Conservation (phyloP, 192 early-diverging fungal genomes). For the Piromyces sp. region DNA sequence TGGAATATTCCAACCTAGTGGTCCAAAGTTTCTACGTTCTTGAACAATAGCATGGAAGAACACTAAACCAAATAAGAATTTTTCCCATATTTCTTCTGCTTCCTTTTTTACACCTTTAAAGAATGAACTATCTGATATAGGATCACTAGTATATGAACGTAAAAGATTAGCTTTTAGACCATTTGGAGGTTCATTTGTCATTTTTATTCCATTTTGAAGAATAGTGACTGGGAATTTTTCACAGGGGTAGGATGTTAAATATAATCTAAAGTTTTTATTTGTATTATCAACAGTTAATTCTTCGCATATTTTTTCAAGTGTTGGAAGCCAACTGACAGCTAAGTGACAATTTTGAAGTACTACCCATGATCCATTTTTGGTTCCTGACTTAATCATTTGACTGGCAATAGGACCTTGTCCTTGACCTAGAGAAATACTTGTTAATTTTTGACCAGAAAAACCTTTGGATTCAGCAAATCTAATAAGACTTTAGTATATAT, state of each 20-base stretch:
- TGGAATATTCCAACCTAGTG: constrained; percentile 17
- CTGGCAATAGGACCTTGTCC: constrained; percentile 45
- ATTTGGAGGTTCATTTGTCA: constrained; percentile 50
- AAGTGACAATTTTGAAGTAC: constrained; percentile 39
- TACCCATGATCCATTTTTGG: constrained; percentile 33
- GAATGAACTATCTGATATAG: constrained; percentile 39
- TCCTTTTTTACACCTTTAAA: constrained; percentile 25
- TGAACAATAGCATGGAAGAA: constrained; percentile 45
- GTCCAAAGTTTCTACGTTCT: constrained; percentile 44
- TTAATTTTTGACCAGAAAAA: constrained; percentile 26
- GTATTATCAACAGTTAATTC: constrained; percentile 35
- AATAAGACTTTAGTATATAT: constrained; percentile 12
- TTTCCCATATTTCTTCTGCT: constrained; percentile 25
- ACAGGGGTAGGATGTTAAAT: constrained; percentile 40
- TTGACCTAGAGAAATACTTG: constrained; percentile 40
- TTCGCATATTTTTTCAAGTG: constrained; percentile 45
- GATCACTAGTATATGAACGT: constrained; percentile 36
- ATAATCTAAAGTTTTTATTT: constrained; percentile 37
- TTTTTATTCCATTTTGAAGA: constrained; percentile 40
- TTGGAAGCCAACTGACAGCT: constrained; percentile 17
- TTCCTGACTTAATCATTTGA: constrained; percentile 37
- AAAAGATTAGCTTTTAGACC: constrained; percentile 35
- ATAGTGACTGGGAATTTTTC: constrained; percentile 38
- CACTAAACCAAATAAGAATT: constrained; percentile 35
- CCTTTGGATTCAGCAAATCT: constrained; percentile 46